Conservation (phyloP, 768 basidiomycete species). For the Gautieria morchelliformis region DNA sequence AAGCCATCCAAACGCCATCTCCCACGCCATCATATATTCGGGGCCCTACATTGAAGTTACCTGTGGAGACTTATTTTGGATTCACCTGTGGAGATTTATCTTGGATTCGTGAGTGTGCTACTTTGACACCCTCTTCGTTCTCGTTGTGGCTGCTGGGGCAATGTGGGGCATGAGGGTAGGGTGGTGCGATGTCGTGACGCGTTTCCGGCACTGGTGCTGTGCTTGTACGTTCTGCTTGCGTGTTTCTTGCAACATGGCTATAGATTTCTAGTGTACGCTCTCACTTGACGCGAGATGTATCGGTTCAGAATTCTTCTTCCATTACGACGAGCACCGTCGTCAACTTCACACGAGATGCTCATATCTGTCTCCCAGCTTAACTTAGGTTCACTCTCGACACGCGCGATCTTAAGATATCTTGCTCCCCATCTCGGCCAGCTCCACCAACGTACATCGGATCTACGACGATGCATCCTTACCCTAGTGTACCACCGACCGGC, state of each 20-base stretch:
- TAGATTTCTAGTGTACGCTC: background rate
- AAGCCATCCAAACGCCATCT: background rate
- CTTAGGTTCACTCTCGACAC: background rate
- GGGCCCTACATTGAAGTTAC: background rate
- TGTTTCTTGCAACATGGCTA: background rate
- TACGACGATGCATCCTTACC: background rate
- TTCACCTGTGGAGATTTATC: background rate
- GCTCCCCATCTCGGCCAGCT: background rate
- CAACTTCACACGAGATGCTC: background rate
- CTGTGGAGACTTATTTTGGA: background rate
- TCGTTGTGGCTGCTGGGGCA: background rate
- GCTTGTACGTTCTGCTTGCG: background rate
- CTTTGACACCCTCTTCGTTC: background rate
- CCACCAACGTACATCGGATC: background rate
- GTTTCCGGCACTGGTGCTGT: background rate
- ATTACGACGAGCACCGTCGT: background rate
- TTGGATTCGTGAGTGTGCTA: background rate
- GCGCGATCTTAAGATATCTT: background rate
- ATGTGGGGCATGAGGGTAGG: background rate
- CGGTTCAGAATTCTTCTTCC: background rate
- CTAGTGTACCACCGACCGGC: background rate
- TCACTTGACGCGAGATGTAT: background rate
- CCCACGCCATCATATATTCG: background rate
- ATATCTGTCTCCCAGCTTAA: background rate
- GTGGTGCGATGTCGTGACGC: background rate